phyloP scores from a whole-genome alignment of 78 protist species.

The Planoprotostelium fungivorum region DNA sequence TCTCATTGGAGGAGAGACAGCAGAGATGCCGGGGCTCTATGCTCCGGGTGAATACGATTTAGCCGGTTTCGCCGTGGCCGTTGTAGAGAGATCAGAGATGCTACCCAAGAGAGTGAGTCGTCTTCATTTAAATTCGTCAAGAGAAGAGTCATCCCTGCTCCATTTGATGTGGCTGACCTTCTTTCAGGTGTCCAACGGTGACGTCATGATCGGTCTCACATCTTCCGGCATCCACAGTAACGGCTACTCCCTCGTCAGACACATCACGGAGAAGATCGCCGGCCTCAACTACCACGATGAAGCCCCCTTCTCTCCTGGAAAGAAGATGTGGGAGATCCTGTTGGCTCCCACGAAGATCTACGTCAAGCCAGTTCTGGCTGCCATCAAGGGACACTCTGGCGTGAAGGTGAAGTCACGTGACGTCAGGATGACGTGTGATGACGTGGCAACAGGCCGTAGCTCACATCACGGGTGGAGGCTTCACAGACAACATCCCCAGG shows the following conservation, averaged over 20 bases:
- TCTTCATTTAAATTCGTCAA: background rate
- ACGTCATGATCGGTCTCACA: conserved; percentile 67
- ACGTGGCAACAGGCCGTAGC: conserved; percentile 57
- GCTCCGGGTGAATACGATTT: conserved; percentile 79
- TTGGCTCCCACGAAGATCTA: conserved; percentile 78
- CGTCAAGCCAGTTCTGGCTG: conserved; percentile 49
- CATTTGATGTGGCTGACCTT: no score
- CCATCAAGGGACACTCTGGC: conserved; percentile 17
- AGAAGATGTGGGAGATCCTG: conserved; percentile 59
- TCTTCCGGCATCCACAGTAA: conserved; percentile 81
- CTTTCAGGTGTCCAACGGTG: conserved; percentile 21
- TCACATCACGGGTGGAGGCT: conserved; percentile 88
- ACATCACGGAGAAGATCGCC: conserved; percentile 19
- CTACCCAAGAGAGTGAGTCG: conserved; percentile 55
- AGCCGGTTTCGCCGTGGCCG: conserved; percentile 90
- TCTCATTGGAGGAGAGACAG: conserved; percentile 86
- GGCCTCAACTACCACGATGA: conserved; percentile 12
- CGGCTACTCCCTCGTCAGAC: conserved; percentile 82
- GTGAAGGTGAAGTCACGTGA: background rate
- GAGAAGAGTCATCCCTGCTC: background rate
- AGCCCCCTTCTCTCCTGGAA: conserved; percentile 36
- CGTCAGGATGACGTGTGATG: background rate
- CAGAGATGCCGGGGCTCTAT: conserved; percentile 91
- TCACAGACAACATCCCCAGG: conserved; percentile 79
- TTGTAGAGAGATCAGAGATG: conserved; percentile 52